Conservation (phyloP, 1,284 basidiomycete genomes). For the Apiotrichum akiyoshidainum region DNA sequence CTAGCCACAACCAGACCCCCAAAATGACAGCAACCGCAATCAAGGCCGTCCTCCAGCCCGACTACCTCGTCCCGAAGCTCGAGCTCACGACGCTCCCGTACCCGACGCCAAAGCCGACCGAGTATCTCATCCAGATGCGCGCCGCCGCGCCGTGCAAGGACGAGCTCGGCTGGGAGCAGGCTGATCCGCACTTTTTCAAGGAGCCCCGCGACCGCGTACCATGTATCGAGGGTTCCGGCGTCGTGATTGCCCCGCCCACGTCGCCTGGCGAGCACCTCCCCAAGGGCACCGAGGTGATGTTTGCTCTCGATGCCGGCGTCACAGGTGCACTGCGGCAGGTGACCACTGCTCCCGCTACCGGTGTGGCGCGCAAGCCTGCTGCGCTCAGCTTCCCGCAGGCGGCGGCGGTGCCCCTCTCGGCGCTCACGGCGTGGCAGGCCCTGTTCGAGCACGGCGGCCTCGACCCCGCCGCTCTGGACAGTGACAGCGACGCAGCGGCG, state of each 20-base stretch:
- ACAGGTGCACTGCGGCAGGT: constrained; percentile 6
- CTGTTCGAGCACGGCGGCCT: constrained; percentile 13
- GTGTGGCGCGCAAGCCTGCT: constrained; percentile 7
- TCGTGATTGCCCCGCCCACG: constrained; percentile 4
- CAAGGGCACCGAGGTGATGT: constrained; percentile 11
- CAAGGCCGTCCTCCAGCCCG: constrained; percentile 13
- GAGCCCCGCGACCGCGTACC: constrained; percentile 6
- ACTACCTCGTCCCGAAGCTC: background rate
- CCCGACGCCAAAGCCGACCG: background rate
- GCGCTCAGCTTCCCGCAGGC: constrained; percentile 10
- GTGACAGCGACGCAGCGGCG: background rate
- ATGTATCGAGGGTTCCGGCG: constrained; percentile 15
- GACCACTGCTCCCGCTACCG: constrained; percentile 2
- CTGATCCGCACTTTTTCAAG: background rate
- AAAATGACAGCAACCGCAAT: background rate
- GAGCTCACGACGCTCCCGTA: constrained; percentile 3
- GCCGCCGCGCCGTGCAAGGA: constrained; percentile 9
- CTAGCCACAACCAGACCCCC: no score
- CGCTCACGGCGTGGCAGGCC: constrained; percentile 16
- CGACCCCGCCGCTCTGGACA: background rate
- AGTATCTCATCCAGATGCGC: constrained; percentile 3
- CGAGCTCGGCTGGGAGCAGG: constrained; percentile 11
- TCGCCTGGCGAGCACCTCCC: background rate
- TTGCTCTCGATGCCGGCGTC: constrained; percentile 6
- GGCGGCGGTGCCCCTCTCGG: constrained; percentile 12